Conservation (phyloP, 164 flowering plant species). For the Berberis thunbergii region DNA sequence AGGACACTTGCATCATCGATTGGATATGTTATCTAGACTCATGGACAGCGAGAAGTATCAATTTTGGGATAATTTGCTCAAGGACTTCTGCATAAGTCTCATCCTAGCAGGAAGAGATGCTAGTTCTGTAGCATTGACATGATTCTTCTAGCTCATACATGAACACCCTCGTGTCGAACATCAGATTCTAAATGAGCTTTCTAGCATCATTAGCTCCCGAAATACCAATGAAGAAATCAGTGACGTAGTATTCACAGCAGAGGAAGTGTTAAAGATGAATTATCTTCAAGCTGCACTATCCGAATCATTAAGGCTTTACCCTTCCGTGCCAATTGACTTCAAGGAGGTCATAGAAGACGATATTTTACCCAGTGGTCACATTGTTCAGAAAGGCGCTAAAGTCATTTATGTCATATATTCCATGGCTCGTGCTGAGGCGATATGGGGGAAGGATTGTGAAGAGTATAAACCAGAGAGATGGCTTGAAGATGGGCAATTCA, state of each 20-base stretch:
- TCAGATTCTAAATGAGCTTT: conserved; percentile 36
- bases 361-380: conserved; percentile 41
- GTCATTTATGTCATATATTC: conserved; percentile 35
- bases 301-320: conserved; percentile 60
- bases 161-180: conserved; percentile 38
- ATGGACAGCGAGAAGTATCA: conserved; percentile 7
- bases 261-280: conserved; percentile 48
- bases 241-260: conserved; percentile 15
- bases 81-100: conserved; percentile 60
- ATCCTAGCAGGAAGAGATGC: conserved; percentile 79
- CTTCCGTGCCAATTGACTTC: conserved; percentile 50
- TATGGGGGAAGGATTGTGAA: conserved; percentile 55
- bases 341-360: conserved; percentile 53
- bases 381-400: conserved; percentile 31
- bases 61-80: conserved; percentile 29
- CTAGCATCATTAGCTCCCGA: conserved; percentile 12
- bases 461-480: conserved; percentile 64
- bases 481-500: conserved; percentile 35
- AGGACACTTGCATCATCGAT: no score
- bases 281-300: conserved; percentile 61
- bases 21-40: no score
- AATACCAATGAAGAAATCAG: background rate
- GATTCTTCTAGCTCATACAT: conserved; percentile 68
- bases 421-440: conserved; percentile 36
- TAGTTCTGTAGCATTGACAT: conserved; percentile 54